These are phyloP conservation scores for Ganoderma lucidum DNA, from an alignment of 1,284 basidiomycete genomes.

Conservation along the genomic window DNA sequence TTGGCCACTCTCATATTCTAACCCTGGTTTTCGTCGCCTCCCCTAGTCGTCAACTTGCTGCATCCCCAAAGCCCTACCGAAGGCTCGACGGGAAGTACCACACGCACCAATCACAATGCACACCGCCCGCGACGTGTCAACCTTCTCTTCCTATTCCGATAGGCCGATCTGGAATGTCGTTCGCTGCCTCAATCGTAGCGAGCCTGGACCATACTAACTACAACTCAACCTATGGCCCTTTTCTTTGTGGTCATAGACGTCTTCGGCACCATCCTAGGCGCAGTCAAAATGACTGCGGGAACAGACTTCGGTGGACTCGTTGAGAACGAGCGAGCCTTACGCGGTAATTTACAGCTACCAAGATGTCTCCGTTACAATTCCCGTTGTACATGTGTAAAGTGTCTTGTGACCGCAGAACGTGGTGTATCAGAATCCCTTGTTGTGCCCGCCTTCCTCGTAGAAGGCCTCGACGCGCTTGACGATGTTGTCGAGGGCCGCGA, in stretches of 20 bases:
- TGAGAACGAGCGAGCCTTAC: slow-evolving; percentile 12
- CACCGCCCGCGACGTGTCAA: slow-evolving; percentile 13
- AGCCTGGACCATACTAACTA: background rate
- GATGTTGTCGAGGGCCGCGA: slow-evolving; percentile 74
- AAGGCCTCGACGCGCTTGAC: slow-evolving; percentile 77
- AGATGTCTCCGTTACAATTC: slow-evolving; percentile 16
- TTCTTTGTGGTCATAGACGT: background rate
- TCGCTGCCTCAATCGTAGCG: background rate
- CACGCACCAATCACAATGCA: slow-evolving; percentile 10
- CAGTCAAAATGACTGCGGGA: slow-evolving; percentile 12
- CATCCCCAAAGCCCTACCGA: background rate
- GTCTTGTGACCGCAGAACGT: slow-evolving; percentile 7
- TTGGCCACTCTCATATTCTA: background rate
- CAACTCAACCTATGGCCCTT: background rate
- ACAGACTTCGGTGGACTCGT: background rate
- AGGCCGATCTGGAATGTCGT: slow-evolving; percentile 17
- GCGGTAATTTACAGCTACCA: slow-evolving; percentile 19
- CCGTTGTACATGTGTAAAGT: slow-evolving; percentile 28
- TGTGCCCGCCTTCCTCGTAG: slow-evolving; percentile 66
- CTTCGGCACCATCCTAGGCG: slow-evolving; percentile 10
- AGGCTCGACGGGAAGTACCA: background rate
- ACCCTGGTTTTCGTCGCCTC: slow-evolving; percentile 1
- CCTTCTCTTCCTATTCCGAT: slow-evolving; percentile 1
- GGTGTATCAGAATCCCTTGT: slow-evolving; percentile 56
- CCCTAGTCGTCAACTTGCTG: background rate